Conservation (phyloP, 164 flowering plant genomes). For the Vitis cinerea region DNA sequence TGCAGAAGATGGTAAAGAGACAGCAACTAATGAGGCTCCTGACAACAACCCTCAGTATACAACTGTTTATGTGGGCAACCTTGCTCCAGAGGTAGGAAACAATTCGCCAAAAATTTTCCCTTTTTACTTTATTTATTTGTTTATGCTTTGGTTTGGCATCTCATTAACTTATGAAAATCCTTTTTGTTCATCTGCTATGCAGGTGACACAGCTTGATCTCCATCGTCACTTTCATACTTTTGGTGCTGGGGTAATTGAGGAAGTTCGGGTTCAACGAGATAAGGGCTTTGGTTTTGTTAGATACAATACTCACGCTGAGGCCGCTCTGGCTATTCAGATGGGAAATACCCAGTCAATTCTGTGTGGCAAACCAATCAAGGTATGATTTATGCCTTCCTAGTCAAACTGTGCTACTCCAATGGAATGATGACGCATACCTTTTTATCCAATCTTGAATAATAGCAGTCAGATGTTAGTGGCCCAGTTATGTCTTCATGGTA, state of each 20-base stretch:
- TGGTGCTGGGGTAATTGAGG: conserved; percentile 97
- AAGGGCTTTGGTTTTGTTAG: conserved; percentile 99
- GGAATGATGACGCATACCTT: not conserved
- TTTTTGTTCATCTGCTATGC: conserved; percentile 9
- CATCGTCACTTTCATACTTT: conserved; percentile 91
- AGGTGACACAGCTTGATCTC: conserved; percentile 91
- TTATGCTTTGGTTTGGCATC: not conserved
- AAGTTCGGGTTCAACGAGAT: conserved; percentile 90
- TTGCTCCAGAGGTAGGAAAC: conserved; percentile 83
- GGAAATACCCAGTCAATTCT: conserved; percentile 74
- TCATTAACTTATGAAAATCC: too few species aligned
- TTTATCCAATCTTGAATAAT: not conserved
- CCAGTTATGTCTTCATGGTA: too few species aligned
- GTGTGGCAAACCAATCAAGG: conserved; percentile 86
- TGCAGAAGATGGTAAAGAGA: conserved; percentile 83
- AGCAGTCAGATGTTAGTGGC: too few species aligned
- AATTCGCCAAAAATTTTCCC: too few species aligned
- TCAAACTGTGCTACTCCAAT: not conserved
- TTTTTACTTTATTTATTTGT: not conserved
- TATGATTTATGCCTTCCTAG: conserved; percentile 12
- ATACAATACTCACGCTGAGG: conserved; percentile 87
- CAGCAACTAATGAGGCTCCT: conserved; percentile 73
- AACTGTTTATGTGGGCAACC: conserved; percentile 97
- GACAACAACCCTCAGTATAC: conserved; percentile 91
- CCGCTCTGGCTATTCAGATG: conserved; percentile 93